Evolutionary conservation across 164 flowering plant species (phyloP).

Genomic region (Berberis thunbergii): DNA sequence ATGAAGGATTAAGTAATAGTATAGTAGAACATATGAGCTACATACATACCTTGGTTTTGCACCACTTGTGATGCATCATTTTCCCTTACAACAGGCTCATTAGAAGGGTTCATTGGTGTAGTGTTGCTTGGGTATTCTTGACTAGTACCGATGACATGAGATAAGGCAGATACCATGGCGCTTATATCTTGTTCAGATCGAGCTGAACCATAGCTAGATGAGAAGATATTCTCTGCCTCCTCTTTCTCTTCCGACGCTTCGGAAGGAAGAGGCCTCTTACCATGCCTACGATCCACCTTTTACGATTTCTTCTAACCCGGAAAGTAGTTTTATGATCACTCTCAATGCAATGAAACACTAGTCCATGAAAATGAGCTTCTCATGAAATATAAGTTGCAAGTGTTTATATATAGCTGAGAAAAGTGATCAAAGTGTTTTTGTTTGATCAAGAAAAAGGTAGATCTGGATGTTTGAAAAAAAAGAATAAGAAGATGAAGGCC

Average conservation of each 20-base stretch:
- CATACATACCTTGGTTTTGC: constrained; percentile 32
- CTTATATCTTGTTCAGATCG: constrained; percentile 46
- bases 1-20: neutral
- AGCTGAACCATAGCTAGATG: constrained; percentile 15
- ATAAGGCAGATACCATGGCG: constrained; percentile 51
- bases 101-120: constrained; percentile 4
- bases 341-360: neutral
- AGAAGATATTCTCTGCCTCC: constrained; percentile 10
- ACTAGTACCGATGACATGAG: constrained; percentile 40
- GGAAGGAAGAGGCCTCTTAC: constrained; percentile 47
- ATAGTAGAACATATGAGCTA: neutral
- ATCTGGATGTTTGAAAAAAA: neutral
- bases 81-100: neutral
- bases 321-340: neutral
- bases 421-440: neutral
- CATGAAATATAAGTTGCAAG: neutral
- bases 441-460: neutral
- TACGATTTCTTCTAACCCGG: neutral
- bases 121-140: neutral
- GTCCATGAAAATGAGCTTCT: neutral
- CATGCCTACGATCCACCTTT: constrained; percentile 70
- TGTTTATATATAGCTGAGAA: too few species aligned
- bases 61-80: constrained; percentile 15
- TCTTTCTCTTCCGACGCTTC: constrained; percentile 38
- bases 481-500: neutral